Evolutionary conservation across 2,329 filamentous ascomycete genomes (phyloP), one percentile per base, ranked within the genome.

Genomic region (Metarhizium guizhouense): DNA sequence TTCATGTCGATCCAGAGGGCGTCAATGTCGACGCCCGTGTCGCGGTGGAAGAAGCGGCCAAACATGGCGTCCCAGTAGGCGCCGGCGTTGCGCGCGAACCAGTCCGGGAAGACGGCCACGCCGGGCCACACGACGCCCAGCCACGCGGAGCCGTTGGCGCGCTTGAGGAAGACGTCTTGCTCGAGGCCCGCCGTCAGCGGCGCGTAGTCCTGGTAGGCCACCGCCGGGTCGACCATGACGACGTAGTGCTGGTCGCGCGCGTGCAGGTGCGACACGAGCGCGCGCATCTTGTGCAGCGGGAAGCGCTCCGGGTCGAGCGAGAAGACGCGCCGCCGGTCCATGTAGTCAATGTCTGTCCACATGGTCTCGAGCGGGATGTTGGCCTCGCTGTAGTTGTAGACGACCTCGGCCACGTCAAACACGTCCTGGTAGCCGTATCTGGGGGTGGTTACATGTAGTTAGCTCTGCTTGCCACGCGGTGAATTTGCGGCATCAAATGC

Each of bases 381-480:
- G 45, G 82, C 80, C 51, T 76, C 74, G 40, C 77, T 80, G 69
- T 88, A 89, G 67, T 82, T 84, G 57, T 82, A 79, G 5, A 89
- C 78, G 1, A 89, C 85, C 52, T 83, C 80, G 59, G 86, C 78
- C 3, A 90, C 65, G 32, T 82, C 76, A 1, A 81, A 80, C 83
- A 86, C 90, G 63, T 88, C 90, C 43, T 78, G 73, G 67, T 94
- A 94, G 1, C 89, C 90, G 84, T 89, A 94, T 57, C 88, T 80
- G 32, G 25, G 11, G 25, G 25, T 1, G 25, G 25, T 25, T 25
- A 25, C 25, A 25, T 25, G 25, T 4, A 25, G 25, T 25, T 25
- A 25, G 25, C 25, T 25, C 25, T 25, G 25, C 25, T 0, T 25
- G 0, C 1, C 0, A 25, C 25, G 3, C 25, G 25, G 25, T 4